These are phyloP conservation scores for Bipolaris cookei DNA, from an alignment of 2,329 filamentous ascomycete genomes.

Conservation along the genomic window DNA sequence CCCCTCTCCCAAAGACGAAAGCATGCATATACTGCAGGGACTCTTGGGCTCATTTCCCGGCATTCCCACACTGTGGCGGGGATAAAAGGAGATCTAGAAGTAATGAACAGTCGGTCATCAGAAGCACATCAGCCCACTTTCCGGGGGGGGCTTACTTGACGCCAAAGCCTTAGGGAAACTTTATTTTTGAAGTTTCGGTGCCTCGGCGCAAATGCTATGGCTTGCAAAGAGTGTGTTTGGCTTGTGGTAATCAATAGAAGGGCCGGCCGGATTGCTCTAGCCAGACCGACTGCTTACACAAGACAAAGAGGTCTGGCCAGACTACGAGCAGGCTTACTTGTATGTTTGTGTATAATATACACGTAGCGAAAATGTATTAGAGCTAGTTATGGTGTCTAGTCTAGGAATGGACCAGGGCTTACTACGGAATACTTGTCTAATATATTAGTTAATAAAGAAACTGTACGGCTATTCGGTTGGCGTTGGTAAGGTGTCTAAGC, in stretches of 20 bases:
- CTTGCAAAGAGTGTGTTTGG: slow-evolving; percentile 2
- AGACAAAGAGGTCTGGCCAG: not conserved
- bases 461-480: too few species aligned
- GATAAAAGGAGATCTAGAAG: slow-evolving; percentile 1
- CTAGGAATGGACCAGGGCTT: not conserved
- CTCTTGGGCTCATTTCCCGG: not conserved
- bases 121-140: not conserved
- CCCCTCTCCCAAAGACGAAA: not conserved
- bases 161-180: not conserved
- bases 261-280: not conserved
- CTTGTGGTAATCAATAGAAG: not conserved
- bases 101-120: not conserved
- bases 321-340: not conserved
- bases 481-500: too few species aligned
- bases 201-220: not conserved
- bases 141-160: not conserved
- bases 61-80: not conserved
- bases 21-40: slow-evolving; percentile 1
- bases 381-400: not conserved
- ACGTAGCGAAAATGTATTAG: not conserved
- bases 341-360: too few species aligned
- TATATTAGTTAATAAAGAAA: not conserved
- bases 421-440: not conserved
- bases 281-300: not conserved
- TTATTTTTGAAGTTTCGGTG: not conserved